phyloP scores from a whole-genome alignment of 2,329 filamentous ascomycete genomes.

The Phaeosphaeriaceae sp. region DNA sequence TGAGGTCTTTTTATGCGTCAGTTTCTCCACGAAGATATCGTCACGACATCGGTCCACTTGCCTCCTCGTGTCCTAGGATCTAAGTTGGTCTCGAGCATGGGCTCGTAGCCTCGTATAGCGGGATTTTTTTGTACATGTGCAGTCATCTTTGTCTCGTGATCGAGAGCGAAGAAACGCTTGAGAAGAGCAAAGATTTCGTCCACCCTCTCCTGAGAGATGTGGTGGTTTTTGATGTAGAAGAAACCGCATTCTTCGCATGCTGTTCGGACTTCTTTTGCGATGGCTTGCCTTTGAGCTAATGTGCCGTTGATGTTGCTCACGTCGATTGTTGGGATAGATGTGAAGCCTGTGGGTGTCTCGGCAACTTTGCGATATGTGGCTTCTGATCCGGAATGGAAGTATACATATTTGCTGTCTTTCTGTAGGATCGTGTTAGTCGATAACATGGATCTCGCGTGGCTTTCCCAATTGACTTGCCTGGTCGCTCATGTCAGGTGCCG shows the following conservation, averaged over 20 bases:
- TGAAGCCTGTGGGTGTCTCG: slow-evolving; percentile 3
- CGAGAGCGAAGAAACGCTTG: slow-evolving; percentile 1
- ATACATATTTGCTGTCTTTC: not conserved
- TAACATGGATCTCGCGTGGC: no score
- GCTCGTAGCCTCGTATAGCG: slow-evolving; percentile 3
- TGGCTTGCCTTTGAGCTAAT: not conserved
- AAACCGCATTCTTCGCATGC: slow-evolving; percentile 4
- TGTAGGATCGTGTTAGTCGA: not conserved
- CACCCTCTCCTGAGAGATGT: not conserved
- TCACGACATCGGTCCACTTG: not conserved
- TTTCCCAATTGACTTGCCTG: no score
- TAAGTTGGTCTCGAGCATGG: not conserved
- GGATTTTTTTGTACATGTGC: slow-evolving; percentile 3
- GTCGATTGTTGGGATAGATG: slow-evolving; percentile 1
- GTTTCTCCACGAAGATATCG: no score
- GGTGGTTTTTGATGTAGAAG: slow-evolving; percentile 5
- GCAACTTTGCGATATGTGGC: slow-evolving; percentile 4
- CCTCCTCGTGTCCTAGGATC: not conserved
- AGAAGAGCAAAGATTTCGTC: not conserved
- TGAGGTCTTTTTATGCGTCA: not conserved
- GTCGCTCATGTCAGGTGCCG: not conserved
- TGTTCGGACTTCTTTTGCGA: not conserved
- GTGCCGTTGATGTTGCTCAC: slow-evolving; percentile 1
- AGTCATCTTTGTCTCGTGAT: not conserved
- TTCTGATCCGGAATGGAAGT: slow-evolving; percentile 5